phyloP scores from a whole-genome alignment of 2,329 filamentous ascomycete species.

The Amylocarpus encephaloides region DNA sequence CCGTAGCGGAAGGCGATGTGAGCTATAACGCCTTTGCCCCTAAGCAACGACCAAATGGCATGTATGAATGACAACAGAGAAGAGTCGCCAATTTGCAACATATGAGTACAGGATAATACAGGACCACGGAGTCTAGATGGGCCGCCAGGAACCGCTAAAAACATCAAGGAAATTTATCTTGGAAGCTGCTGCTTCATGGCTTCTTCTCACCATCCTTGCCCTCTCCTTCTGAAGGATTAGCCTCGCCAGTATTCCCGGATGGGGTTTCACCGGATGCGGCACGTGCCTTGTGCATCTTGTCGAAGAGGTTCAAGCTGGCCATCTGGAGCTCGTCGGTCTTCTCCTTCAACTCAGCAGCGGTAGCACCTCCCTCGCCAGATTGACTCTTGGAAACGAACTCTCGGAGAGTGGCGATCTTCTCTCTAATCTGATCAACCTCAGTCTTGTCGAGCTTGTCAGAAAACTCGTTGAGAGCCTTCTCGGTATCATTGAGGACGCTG shows the following conservation, averaged over 20 bases:
- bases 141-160: slow-evolving; percentile 26
- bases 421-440: slow-evolving; percentile 85
- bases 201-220: slow-evolving; percentile 66
- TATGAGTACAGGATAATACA: slow-evolving; percentile 32
- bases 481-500: slow-evolving; percentile 92
- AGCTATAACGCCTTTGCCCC: slow-evolving; percentile 31
- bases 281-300: slow-evolving; percentile 99
- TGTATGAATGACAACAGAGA: slow-evolving; percentile 31
- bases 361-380: slow-evolving; percentile 79
- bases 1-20: slow-evolving; percentile 25
- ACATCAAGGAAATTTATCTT: slow-evolving; percentile 19
- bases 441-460: slow-evolving; percentile 95
- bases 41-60: slow-evolving; percentile 29
- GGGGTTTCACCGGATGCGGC: slow-evolving; percentile 54
- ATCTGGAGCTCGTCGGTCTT: slow-evolving; percentile 98
- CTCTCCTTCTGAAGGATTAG: slow-evolving; percentile 50
- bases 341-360: slow-evolving; percentile 90
- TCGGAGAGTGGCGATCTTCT: slow-evolving; percentile 83
- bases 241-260: slow-evolving; percentile 41
- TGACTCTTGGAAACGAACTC: slow-evolving; percentile 94
- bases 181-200: slow-evolving; percentile 43
- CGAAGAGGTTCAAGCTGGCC: slow-evolving; percentile 91
- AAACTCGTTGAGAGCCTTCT: slow-evolving; percentile 96
- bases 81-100: slow-evolving; percentile 30
- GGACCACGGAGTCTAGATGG: slow-evolving; percentile 32